phyloP scores from a whole-genome alignment of 169 alveolate genomes.

The Plasmodium inui region DNA sequence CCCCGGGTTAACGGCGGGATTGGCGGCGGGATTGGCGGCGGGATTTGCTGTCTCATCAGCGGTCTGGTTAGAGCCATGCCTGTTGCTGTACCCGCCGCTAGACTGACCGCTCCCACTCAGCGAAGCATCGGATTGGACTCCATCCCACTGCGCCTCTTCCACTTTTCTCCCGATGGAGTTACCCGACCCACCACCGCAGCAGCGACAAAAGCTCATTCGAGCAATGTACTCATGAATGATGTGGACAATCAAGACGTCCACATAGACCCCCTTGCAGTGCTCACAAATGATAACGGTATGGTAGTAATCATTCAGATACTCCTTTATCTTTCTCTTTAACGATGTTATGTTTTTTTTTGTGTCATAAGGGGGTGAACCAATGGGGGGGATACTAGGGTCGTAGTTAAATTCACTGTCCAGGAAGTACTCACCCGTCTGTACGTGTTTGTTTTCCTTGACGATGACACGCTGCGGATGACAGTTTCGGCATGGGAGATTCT shows the following conservation, averaged over 20 bases:
- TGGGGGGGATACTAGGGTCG: not conserved
- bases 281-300: constrained; percentile 38
- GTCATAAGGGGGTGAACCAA: not conserved
- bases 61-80: not conserved
- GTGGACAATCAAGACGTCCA: constrained; percentile 4
- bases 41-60: no score
- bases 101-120: not conserved
- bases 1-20: not conserved
- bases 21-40: not conserved
- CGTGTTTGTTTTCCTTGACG: constrained; percentile 20
- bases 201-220: not conserved
- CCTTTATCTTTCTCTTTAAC: constrained; percentile 12
- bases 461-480: not conserved
- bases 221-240: not conserved
- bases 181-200: not conserved
- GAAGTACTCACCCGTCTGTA: constrained; percentile 23
- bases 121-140: not conserved
- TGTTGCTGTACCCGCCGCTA: not conserved
- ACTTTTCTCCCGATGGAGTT: not conserved
- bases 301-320: constrained; percentile 16
- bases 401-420: not conserved
- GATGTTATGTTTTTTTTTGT: not conserved
- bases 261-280: constrained; percentile 39
- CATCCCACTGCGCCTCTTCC: not conserved
- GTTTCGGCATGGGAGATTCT: not conserved